phyloP scores from a whole-genome alignment of 352 stramenopile genomes.

The Globisporangium acanthophoron region DNA sequence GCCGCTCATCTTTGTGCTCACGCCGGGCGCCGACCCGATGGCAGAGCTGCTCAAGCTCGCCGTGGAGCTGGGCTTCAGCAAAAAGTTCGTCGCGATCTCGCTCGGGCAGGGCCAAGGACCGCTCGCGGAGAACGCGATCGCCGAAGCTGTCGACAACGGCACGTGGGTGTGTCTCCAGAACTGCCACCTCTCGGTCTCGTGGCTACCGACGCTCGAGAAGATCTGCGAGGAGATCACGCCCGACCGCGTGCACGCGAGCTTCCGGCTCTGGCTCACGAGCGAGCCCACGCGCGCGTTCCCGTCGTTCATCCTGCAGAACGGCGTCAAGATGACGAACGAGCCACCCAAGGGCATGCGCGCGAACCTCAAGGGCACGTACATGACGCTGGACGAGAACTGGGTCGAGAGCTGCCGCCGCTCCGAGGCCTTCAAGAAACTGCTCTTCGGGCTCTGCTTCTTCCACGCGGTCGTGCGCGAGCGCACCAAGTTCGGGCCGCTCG shows the following conservation, averaged over 20 bases:
- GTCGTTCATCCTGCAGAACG: constrained; percentile 91
- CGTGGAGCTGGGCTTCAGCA: constrained; percentile 86
- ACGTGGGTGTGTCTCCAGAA: constrained; percentile 96
- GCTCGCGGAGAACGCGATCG: constrained; percentile 90
- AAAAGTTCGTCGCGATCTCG: constrained; percentile 92
- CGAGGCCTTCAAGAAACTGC: constrained; percentile 75
- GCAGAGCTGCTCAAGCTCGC: constrained; percentile 91
- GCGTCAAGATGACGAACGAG: constrained; percentile 96
- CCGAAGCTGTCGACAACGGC: constrained; percentile 89
- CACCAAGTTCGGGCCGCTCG: constrained; percentile 80
- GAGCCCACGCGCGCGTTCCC: constrained; percentile 92
- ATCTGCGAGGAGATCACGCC: constrained; percentile 92
- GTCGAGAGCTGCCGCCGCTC: constrained; percentile 54
- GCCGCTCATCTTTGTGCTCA: constrained; percentile 94
- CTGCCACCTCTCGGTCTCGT: constrained; percentile 93
- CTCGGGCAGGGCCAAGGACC: constrained; percentile 92
- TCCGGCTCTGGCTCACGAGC: constrained; percentile 93
- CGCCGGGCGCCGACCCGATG: constrained; percentile 93
- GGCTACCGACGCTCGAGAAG: constrained; percentile 93
- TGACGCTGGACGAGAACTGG: constrained; percentile 78
- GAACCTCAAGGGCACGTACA: constrained; percentile 91
- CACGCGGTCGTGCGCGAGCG: constrained; percentile 84
- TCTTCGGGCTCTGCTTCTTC: constrained; percentile 92
- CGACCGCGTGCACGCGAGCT: constrained; percentile 88
- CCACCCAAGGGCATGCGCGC: constrained; percentile 92